Evolutionary conservation across 495 filamentous ascomycete genomes (phyloP).

Genomic region (Aspergillus diversus): DNA sequence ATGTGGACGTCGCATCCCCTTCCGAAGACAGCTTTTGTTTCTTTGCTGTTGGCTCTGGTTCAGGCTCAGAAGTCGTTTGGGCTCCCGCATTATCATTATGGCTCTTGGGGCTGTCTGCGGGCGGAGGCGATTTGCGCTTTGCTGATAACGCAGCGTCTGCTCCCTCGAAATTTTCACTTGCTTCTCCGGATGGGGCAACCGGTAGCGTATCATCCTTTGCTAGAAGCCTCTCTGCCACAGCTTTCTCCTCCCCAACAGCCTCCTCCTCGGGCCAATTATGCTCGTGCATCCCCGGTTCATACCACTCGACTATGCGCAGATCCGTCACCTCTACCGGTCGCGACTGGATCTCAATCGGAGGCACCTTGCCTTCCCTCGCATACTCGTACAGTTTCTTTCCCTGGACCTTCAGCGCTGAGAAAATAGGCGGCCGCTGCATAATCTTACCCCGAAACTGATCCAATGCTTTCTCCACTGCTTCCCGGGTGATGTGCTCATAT

Average conservation of each 20-base stretch:
- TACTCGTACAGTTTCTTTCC: constrained; percentile 96
- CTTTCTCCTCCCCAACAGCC: constrained; percentile 70
- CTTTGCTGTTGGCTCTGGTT: constrained; percentile 26
- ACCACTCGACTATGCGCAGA: constrained; percentile 84
- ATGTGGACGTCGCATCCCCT: constrained; percentile 16
- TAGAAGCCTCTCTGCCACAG: constrained; percentile 70
- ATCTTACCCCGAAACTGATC: constrained; percentile 79
- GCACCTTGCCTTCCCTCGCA: constrained; percentile 81
- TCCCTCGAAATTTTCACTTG: constrained; percentile 15
- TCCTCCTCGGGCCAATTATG: constrained; percentile 75
- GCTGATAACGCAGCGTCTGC: constrained; percentile 20
- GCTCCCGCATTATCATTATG: constrained; percentile 24
- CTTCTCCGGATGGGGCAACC: constrained; percentile 18
- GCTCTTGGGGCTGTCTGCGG: constrained; percentile 30
- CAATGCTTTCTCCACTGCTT: constrained; percentile 77
- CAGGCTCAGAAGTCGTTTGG: not conserved
- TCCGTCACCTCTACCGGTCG: constrained; percentile 75
- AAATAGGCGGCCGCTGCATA: constrained; percentile 89
- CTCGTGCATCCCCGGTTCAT: constrained; percentile 78
- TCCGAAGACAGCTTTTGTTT: constrained; percentile 42
- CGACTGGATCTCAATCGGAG: constrained; percentile 81
- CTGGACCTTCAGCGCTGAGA: constrained; percentile 87
- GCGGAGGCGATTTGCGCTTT: constrained; percentile 41
- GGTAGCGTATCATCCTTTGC: constrained; percentile 40
- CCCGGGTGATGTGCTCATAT: constrained; percentile 77